Evolutionary conservation across 352 stramenopile species (phyloP).

Genomic region (Lagenidium giganteum): DNA sequence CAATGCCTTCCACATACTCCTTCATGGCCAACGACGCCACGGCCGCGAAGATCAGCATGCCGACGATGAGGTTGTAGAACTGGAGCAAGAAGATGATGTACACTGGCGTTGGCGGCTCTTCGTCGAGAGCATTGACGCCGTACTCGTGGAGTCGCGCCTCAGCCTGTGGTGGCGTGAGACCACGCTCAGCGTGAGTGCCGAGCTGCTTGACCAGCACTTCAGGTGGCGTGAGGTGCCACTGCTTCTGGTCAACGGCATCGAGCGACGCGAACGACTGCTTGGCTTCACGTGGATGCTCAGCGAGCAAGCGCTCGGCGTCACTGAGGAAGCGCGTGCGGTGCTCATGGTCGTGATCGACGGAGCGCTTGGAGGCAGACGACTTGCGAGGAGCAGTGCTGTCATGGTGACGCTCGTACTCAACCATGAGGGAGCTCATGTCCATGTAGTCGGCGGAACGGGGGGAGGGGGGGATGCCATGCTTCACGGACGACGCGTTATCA

Average conservation of each 20-base stretch:
- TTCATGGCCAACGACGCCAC: slow-evolving; percentile 49
- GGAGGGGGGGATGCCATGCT: too few relatives aligned
- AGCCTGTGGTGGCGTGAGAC: slow-evolving; percentile 35
- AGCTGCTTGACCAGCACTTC: slow-evolving; percentile 49
- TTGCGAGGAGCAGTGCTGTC: background rate
- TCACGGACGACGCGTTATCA: too few relatives aligned
- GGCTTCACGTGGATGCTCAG: slow-evolving; percentile 38
- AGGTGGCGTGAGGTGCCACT: slow-evolving; percentile 37
- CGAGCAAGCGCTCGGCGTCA: slow-evolving; percentile 49
- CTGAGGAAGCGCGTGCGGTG: slow-evolving; percentile 60
- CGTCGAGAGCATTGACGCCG: slow-evolving; percentile 53
- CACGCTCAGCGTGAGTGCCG: slow-evolving; percentile 39
- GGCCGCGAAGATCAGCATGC: slow-evolving; percentile 52
- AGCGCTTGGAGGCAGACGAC: background rate
- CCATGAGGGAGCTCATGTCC: too few relatives aligned
- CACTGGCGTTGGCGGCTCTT: slow-evolving; percentile 54
- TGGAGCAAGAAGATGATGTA: slow-evolving; percentile 64
- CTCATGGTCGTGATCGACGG: slow-evolving; percentile 19
- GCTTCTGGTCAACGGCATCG: slow-evolving; percentile 43
- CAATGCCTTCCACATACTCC: slow-evolving; percentile 66
- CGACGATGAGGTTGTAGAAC: slow-evolving; percentile 81
- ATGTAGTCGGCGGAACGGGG: too few relatives aligned
- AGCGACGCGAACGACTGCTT: slow-evolving; percentile 48
- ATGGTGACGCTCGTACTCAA: too few relatives aligned
- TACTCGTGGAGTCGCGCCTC: slow-evolving; percentile 36